Evolutionary conservation across 2,329 filamentous ascomycete species (phyloP).

Genomic region (Xylaria multiplex): DNA sequence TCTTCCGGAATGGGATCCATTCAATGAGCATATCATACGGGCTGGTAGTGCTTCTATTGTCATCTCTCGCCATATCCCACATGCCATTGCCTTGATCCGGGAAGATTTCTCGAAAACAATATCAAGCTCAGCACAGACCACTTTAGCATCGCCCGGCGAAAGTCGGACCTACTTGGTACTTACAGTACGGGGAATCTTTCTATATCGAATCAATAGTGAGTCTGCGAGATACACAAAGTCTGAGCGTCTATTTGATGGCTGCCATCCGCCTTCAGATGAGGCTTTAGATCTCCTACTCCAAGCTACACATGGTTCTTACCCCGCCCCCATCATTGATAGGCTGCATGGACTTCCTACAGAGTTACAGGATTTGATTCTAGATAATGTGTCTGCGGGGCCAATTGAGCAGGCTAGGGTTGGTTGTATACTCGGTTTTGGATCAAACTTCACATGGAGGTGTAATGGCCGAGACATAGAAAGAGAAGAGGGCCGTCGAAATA

Average conservation of each 20-base stretch:
- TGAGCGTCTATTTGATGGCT: not conserved
- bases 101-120: not conserved
- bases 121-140: not conserved
- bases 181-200: not conserved
- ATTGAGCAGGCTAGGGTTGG: not conserved
- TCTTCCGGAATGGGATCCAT: conserved; percentile 1
- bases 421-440: not conserved
- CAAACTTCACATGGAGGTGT: not conserved
- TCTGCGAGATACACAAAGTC: not conserved
- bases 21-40: not conserved
- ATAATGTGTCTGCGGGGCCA: not conserved
- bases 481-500: not conserved
- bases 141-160: not conserved
- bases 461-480: not conserved
- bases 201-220: not conserved
- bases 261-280: not conserved
- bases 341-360: not conserved
- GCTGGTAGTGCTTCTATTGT: not conserved
- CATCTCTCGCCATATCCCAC: not conserved
- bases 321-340: not conserved
- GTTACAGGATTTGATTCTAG: not conserved
- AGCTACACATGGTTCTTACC: not conserved
- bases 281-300: not conserved
- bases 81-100: not conserved
- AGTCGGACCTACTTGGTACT: not conserved